Evolutionary conservation across 1,139 yeast genomes (phyloP).

Genomic region (Suhomyces terraborum): DNA sequence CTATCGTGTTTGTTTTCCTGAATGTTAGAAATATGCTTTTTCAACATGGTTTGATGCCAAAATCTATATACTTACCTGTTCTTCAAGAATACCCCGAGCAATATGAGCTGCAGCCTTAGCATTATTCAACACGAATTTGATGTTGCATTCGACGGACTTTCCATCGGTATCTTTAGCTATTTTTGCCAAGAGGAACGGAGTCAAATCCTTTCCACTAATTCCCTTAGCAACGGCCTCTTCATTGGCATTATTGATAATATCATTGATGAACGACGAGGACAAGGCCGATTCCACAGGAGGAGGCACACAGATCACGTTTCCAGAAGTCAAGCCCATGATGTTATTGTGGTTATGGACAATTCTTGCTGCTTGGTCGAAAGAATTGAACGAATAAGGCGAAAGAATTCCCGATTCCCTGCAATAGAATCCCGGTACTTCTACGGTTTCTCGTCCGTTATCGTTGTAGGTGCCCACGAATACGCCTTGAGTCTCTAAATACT

Average conservation of each 20-base stretch:
- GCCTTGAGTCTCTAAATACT: constrained; percentile 87
- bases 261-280: constrained; percentile 52
- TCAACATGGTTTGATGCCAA: too few relatives aligned
- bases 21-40: constrained; percentile 2
- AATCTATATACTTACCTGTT: constrained; percentile 30
- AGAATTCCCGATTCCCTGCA: constrained; percentile 71
- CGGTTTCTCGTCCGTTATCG: constrained; percentile 29
- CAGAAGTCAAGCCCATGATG: constrained; percentile 57
- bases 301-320: constrained; percentile 79
- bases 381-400: constrained; percentile 66
- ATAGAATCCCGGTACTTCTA: constrained; percentile 79
- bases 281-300: constrained; percentile 71
- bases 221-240: constrained; percentile 55
- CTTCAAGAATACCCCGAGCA: constrained; percentile 52
- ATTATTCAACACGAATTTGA: constrained; percentile 76
- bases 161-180: constrained; percentile 72
- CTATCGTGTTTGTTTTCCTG: constrained; percentile 9
- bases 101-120: constrained; percentile 69
- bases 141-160: constrained; percentile 66
- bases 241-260: constrained; percentile 60
- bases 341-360: constrained; percentile 56
- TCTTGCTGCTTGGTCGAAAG: constrained; percentile 60
- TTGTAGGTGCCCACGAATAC: constrained; percentile 57
- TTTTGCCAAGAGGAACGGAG: constrained; percentile 72
- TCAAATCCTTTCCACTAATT: constrained; percentile 69